Evolutionary conservation across 495 filamentous ascomycete genomes (phyloP).

Genomic region (Penicillium pancosmium): DNA sequence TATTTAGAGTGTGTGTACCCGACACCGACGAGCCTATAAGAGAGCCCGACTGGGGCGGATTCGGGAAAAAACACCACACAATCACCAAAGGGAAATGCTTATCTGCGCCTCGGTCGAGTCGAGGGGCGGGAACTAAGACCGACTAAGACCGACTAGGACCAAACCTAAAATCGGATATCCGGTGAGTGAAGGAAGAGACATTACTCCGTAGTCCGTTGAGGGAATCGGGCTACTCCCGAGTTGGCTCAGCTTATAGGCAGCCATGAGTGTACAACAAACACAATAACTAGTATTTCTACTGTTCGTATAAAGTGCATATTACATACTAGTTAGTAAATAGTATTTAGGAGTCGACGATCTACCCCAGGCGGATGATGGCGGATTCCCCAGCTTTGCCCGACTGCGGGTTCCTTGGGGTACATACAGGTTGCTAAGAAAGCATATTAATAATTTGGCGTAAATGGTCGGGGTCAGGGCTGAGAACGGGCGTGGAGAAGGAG

Average conservation of each 20-base stretch:
- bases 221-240: not conserved
- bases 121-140: not conserved
- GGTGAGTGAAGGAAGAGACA: conserved; percentile 12
- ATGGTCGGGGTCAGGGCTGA: not conserved
- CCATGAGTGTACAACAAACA: no score
- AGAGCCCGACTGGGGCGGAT: not conserved
- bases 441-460: conserved; percentile 3
- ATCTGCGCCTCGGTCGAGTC: conserved; percentile 7
- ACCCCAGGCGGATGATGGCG: not conserved
- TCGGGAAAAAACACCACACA: not conserved
- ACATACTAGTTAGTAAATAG: no score
- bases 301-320: not conserved
- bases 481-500: not conserved
- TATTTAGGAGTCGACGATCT: not conserved
- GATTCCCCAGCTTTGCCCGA: not conserved
- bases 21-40: not conserved
- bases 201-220: no score
- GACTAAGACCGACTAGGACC: no score
- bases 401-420: not conserved
- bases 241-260: no score
- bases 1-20: not conserved
- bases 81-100: conserved; percentile 4
- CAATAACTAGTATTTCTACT: no score
- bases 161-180: conserved; percentile 16
- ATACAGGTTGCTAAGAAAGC: conserved; percentile 2